These are phyloP conservation scores for Colletotrichum graminicola DNA, from an alignment of 2,329 filamentous ascomycete species.

Conservation along the genomic window DNA sequence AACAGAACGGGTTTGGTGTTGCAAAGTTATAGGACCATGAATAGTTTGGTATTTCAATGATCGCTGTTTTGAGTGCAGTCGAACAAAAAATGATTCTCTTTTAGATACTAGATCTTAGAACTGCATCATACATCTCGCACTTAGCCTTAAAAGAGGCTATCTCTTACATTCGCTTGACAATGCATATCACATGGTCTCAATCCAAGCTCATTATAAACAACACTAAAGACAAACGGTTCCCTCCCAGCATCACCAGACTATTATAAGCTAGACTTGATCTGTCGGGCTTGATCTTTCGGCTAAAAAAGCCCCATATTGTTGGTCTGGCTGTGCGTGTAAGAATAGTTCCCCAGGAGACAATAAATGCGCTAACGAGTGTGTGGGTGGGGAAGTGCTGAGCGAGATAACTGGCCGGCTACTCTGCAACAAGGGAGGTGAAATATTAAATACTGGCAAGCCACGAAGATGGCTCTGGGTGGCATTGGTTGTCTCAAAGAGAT, in stretches of 20 bases:
- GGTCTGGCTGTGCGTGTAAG: too few species aligned
- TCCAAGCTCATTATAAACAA: background rate
- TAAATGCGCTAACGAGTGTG: too few species aligned
- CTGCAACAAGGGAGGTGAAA: too few species aligned
- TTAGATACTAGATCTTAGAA: background rate
- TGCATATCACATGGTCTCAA: background rate
- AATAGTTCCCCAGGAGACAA: too few species aligned
- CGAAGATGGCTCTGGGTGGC: too few species aligned
- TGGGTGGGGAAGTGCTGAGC: too few species aligned
- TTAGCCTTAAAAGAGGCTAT: background rate
- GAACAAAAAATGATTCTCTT: background rate
- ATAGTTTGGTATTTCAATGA: background rate
- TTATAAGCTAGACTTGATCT: too few species aligned
- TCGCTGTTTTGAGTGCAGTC: background rate
- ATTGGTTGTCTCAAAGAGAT: too few species aligned
- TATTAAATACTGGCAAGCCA: too few species aligned
- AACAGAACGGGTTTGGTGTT: slow-evolving; percentile 31
- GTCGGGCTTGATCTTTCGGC: too few species aligned
- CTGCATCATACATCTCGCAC: background rate
- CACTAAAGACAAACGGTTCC: background rate
- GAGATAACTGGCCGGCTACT: too few species aligned
- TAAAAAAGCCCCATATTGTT: too few species aligned
- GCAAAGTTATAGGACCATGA: slow-evolving; percentile 18
- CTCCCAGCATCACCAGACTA: background rate
- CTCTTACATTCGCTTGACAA: background rate